These are phyloP conservation scores for Ganoderma lucidum DNA, from an alignment of 1,284 basidiomycete species.

Conservation along the genomic window DNA sequence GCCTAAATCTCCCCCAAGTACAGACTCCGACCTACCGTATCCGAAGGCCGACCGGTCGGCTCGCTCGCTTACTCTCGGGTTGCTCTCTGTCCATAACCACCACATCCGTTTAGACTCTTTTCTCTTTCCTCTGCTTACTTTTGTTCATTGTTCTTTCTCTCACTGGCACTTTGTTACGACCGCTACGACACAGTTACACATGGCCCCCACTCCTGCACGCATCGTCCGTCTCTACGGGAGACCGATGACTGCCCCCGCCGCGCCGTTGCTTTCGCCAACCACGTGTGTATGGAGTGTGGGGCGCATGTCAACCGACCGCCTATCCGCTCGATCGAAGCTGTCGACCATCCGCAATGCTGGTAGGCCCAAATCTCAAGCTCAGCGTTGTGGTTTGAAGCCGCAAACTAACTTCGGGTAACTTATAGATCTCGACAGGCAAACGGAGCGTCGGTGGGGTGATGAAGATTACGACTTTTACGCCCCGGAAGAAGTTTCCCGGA, in stretches of 20 bases:
- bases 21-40: not conserved
- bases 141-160: not conserved
- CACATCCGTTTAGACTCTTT: not conserved
- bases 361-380: not conserved
- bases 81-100: slow-evolving; percentile 5
- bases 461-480: slow-evolving; percentile 3
- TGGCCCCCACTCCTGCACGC: not conserved
- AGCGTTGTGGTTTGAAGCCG: not conserved
- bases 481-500: not conserved
- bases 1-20: not conserved
- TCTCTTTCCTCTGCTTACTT: not conserved
- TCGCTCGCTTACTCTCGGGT: not conserved
- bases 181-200: not conserved
- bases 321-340: not conserved
- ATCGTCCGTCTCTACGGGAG: not conserved
- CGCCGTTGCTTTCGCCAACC: not conserved
- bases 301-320: too few species aligned
- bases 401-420: not conserved
- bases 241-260: not conserved
- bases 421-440: not conserved
- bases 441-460: not conserved
- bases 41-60: slow-evolving; percentile 1
- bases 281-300: not conserved
- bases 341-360: not conserved
- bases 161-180: not conserved